A percentile compares a stretch with the other conserved stretches of the same genome.
Conservation (phyloP, 2,329 filamentous ascomycete species). For the Helotiales sp. region DNA sequence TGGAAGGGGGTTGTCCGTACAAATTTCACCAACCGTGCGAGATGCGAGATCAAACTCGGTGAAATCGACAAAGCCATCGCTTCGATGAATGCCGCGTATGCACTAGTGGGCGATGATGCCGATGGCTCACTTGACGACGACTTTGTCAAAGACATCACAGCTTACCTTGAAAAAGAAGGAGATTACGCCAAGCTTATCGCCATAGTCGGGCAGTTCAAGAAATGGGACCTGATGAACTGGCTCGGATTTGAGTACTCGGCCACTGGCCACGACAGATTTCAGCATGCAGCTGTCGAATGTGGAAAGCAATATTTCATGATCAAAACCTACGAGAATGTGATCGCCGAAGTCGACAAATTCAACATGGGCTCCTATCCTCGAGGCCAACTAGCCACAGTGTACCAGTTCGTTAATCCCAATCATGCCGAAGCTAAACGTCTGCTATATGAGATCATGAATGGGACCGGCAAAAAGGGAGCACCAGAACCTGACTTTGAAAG, state of each 20-base stretch:
- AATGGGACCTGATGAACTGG: background rate
- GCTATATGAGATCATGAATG: background rate
- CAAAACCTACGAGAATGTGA: background rate
- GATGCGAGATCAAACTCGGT: background rate
- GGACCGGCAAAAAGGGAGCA: background rate
- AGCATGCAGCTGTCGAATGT: conserved; percentile 1
- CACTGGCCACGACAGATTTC: background rate
- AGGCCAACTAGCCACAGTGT: background rate
- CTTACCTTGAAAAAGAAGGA: background rate
- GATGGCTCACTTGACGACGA: background rate
- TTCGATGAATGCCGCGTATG: background rate
- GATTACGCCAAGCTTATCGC: background rate
- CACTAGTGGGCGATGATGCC: background rate
- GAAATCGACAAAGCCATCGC: background rate
- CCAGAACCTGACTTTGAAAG: background rate
- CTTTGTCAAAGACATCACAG: background rate
- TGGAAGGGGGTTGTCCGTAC: background rate
- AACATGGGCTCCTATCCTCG: background rate
- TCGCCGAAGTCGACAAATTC: background rate
- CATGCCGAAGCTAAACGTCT: background rate
- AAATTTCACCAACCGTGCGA: background rate
- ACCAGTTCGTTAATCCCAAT: background rate
- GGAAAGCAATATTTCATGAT: background rate
- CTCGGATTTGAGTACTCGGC: background rate
- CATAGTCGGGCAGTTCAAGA: background rate